Conservation (phyloP, 345 rosid species). For the Eucalyptus erythrocorys region DNA sequence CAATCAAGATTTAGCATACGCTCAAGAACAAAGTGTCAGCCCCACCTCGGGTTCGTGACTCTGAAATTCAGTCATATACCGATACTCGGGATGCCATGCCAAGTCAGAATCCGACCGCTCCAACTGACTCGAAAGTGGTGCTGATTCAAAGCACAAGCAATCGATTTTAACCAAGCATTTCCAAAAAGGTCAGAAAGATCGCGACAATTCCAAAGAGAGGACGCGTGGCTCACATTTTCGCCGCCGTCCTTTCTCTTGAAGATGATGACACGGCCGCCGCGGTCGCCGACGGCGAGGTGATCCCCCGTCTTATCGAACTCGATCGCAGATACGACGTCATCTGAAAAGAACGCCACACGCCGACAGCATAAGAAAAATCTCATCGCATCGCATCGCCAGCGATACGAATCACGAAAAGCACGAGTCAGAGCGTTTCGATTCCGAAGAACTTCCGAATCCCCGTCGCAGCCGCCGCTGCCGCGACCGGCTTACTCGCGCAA, state of each 20-base stretch:
- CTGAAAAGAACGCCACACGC: slow-evolving; percentile 5
- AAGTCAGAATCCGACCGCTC: slow-evolving; percentile 29
- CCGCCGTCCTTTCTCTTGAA: slow-evolving; percentile 25
- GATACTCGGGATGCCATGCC: slow-evolving; percentile 26
- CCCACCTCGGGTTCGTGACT: slow-evolving; percentile 68
- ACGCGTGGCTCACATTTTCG: slow-evolving; percentile 14
- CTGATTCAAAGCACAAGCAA: slow-evolving; percentile 11
- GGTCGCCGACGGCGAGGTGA: slow-evolving; percentile 54
- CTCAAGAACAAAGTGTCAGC: not conserved
- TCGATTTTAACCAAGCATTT: not conserved
- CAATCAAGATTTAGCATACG: not conserved
- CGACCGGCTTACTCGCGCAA: not conserved
- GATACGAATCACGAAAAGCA: not conserved
- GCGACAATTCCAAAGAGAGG: not conserved
- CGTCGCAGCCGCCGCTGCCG: not conserved
- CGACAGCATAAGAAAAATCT: not conserved
- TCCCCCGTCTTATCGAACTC: slow-evolving; percentile 47
- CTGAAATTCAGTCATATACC: slow-evolving; percentile 55
- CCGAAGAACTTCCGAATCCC: not conserved
- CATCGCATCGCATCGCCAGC: not conserved
- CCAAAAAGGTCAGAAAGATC: not conserved
- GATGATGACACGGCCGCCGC: slow-evolving; percentile 50
- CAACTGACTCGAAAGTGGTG: slow-evolving; percentile 20
- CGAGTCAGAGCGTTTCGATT: not conserved
- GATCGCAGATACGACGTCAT: slow-evolving; percentile 37